Evolutionary conservation across 192 early-diverging fungal genomes (phyloP), one percentile per base, ranked within the genome.

Genomic region (Coemansia sp.): DNA sequence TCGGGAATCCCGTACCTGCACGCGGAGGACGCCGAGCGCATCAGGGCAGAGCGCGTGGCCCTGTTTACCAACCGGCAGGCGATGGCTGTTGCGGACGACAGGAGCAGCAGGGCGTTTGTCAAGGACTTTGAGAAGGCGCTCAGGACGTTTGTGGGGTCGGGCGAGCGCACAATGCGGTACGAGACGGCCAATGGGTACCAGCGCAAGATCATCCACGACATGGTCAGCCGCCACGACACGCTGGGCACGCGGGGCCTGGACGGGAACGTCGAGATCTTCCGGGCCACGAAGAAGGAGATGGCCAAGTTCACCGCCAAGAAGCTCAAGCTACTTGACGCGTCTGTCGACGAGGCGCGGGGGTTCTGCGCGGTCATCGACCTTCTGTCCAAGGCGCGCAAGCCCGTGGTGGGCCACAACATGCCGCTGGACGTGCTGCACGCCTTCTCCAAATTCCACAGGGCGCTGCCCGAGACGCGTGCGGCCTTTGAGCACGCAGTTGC

Each of bases 401-500:
- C 93, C 2, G 69, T 98, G 2, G 77, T 95, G 29, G 93, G 92
- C 25, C 96, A 98, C 72, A 98, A 98, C 76, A 88, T 91, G 75
- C 83, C 90, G 26, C 85, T 94, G 33, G 95, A 98, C 76, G 52
- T 96, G n/a, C 87, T 89, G 64, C 94, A 95, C 33, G 86, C 89
- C 0, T 77, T 86, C 28, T 83, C 90, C 39, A 88, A 93, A 67
- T 95, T 98, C 64, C 79, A 88, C 72, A 66, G 79, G 37, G 76
- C 85, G 26, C 76, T 96, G 20, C 94, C 94, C 0, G 65, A 75
- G 3, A 75, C 85, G 15, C 65, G 93, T n/a, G 63, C 60, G 0
- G 89, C 88, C 7, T 95, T 91, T 84, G 94, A 94, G 69, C 67
- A 57, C 0, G 65, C 70, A 0, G 23, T 93, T 12, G 75, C 82